These are phyloP conservation scores for Exophiala xenobiotica DNA, from an alignment of 2,329 filamentous ascomycete species.

Conservation along the genomic window DNA sequence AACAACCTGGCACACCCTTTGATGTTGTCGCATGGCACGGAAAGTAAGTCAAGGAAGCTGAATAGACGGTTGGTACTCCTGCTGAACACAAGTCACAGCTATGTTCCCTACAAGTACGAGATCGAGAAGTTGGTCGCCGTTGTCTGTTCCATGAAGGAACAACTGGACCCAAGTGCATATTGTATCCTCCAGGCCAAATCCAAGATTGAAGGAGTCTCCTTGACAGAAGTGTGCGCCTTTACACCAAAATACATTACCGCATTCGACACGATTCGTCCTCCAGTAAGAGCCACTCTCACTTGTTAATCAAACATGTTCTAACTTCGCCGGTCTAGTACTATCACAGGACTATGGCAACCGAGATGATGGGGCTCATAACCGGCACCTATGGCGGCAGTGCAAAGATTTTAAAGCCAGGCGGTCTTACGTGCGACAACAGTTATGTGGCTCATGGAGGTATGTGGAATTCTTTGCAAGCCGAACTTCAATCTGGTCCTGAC, in stretches of 20 bases:
- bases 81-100: background rate
- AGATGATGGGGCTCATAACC: background rate
- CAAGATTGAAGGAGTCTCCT: background rate
- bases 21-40: background rate
- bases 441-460: background rate
- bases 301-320: background rate
- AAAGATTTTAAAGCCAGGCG: background rate
- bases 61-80: background rate
- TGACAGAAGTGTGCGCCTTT: background rate
- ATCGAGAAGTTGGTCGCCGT: background rate
- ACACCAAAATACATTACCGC: background rate
- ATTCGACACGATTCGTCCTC: background rate
- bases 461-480: no score
- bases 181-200: background rate
- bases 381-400: background rate
- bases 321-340: background rate
- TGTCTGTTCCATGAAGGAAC: background rate
- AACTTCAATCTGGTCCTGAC: background rate
- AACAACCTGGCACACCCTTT: background rate
- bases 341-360: background rate
- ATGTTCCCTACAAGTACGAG: background rate
- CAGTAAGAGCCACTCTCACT: background rate
- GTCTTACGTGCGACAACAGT: background rate
- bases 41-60: background rate
- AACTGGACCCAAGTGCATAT: background rate